phyloP scores from a whole-genome alignment of 805 yeast genomes.

The Nakazawaea ernobii region DNA sequence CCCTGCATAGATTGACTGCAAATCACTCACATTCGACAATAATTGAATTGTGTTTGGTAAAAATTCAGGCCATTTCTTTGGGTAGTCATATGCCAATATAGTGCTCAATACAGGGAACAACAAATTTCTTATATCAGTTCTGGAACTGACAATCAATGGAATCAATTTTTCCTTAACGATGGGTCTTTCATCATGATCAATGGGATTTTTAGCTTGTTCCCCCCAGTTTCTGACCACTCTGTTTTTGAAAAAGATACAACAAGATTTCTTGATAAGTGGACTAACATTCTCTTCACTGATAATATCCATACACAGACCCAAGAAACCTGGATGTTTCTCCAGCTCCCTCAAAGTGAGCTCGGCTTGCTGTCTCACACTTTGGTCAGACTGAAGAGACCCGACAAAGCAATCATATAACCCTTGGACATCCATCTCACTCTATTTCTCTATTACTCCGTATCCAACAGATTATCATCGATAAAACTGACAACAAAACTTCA shows the following conservation, averaged over 20 bases:
- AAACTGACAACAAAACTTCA: not conserved
- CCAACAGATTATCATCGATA: not conserved
- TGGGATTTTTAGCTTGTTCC: constrained; percentile 24
- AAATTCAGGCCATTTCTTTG: constrained; percentile 48
- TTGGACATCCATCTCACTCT: constrained; percentile 56
- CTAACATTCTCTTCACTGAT: constrained; percentile 48
- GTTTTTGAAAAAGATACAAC: constrained; percentile 86
- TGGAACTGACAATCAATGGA: constrained; percentile 48
- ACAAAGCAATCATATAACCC: constrained; percentile 69
- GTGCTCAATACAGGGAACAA: constrained; percentile 46
- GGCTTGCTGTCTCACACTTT: constrained; percentile 55
- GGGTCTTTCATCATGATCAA: constrained; percentile 71
- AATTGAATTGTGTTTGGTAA: constrained; percentile 42
- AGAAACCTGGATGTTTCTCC: constrained; percentile 60
- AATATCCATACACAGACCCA: constrained; percentile 79
- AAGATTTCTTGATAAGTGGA: constrained; percentile 60
- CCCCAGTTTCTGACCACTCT: constrained; percentile 63
- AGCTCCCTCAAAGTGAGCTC: constrained; percentile 61
- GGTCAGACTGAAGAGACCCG: constrained; percentile 70
- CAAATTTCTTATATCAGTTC: constrained; percentile 39
- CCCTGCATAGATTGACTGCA: constrained; percentile 52
- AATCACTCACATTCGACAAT: constrained; percentile 37
- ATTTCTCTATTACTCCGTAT: not conserved
- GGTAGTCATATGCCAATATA: constrained; percentile 39
- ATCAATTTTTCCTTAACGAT: constrained; percentile 64